Evolutionary conservation across 106 monocot genomes (phyloP).

Genomic region (Dactylorhiza incarnata): DNA sequence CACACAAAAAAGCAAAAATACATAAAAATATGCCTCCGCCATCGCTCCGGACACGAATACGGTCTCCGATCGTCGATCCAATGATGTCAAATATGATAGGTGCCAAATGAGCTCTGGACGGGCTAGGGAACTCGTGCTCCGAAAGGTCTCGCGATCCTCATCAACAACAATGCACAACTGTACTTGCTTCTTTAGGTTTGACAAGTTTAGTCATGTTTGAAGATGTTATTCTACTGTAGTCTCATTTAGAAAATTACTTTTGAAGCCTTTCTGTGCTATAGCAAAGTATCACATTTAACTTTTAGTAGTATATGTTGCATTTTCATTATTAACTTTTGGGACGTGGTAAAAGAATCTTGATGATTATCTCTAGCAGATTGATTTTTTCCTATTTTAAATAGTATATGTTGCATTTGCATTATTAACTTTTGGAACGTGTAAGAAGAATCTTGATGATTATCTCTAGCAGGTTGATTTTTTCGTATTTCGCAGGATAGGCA

Average conservation of each 20-base stretch:
- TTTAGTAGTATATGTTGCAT: neutral
- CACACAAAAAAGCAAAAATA: too few species aligned
- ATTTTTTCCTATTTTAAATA: slow-evolving; percentile 11
- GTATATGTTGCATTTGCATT: neutral
- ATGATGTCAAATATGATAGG: too few species aligned
- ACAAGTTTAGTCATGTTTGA: neutral
- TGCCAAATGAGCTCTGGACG: too few species aligned
- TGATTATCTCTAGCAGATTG: neutral
- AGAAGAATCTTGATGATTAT: neutral
- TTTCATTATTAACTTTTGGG: neutral
- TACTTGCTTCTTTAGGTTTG: neutral
- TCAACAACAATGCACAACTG: neutral
- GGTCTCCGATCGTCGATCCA: too few species aligned
- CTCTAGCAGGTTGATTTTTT: neutral
- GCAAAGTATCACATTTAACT: neutral
- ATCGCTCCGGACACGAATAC: too few species aligned
- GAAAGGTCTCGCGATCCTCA: neutral
- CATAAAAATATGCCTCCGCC: too few species aligned
- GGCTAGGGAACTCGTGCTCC: too few species aligned
- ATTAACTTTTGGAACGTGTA: neutral
- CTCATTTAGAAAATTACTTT: neutral
- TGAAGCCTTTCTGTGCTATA: neutral
- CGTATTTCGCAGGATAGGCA: slow-evolving; percentile 69
- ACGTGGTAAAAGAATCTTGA: neutral
- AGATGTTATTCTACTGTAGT: neutral